These are phyloP conservation scores for Entomortierella beljakovae DNA, from an alignment of 192 early-diverging fungal genomes.

Conservation along the genomic window DNA sequence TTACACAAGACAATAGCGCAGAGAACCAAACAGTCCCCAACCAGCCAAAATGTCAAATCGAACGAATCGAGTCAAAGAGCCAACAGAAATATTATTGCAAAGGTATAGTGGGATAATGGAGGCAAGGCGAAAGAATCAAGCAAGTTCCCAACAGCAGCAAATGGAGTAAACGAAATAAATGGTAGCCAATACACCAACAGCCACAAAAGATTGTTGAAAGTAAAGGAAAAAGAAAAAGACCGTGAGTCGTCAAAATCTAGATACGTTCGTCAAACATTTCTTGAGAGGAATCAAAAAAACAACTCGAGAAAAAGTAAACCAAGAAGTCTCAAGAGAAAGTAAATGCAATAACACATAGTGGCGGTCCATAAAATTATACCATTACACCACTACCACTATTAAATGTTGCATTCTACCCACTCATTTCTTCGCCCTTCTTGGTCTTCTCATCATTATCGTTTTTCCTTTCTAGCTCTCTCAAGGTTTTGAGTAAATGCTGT, in stretches of 20 bases:
- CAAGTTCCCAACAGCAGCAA: conserved; percentile 13
- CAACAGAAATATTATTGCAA: conserved; percentile 18
- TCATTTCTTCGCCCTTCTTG: not conserved
- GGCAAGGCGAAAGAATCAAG: conserved; percentile 15
- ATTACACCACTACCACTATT: not conserved
- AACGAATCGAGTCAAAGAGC: conserved; percentile 7
- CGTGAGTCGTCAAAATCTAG: conserved; percentile 56
- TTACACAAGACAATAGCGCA: conserved; percentile 44
- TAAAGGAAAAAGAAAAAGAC: conserved; percentile 32
- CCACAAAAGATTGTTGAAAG: conserved; percentile 4
- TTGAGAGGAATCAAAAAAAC: conserved; percentile 56
- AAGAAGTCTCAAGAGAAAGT: not conserved
- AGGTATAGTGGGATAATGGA: conserved; percentile 26
- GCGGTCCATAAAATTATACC: not conserved
- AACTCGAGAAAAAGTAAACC: conserved; percentile 43
- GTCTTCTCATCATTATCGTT: conserved; percentile 49
- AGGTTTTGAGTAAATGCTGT: conserved; percentile 45
- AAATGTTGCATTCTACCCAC: not conserved
- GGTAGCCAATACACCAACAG: not conserved
- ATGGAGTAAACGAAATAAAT: conserved; percentile 10
- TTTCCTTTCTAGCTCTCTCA: conserved; percentile 54
- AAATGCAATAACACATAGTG: too few relatives aligned
- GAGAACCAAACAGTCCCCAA: conserved; percentile 55
- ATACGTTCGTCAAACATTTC: conserved; percentile 48
- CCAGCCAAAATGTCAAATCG: conserved; percentile 23